Evolutionary conservation across 306 rosid genomes (phyloP).

Genomic region (Malus sieversii): DNA sequence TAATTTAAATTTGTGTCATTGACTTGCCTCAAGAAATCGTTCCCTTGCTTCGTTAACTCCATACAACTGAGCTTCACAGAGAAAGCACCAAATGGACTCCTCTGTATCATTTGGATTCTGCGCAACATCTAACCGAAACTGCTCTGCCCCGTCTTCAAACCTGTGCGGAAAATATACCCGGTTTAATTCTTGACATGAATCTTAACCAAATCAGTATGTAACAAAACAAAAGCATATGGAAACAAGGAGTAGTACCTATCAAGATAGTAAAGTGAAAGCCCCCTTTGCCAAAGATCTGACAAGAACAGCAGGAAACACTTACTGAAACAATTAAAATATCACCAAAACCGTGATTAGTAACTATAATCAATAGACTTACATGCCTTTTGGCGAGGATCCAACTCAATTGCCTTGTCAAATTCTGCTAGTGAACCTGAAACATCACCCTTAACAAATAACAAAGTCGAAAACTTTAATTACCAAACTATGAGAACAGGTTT

Average conservation of each 20-base stretch:
- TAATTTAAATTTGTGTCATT: background rate
- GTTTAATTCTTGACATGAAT: background rate
- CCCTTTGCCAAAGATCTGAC: slow-evolving; percentile 98
- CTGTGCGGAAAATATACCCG: slow-evolving; percentile 24
- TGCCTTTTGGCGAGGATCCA: slow-evolving; percentile 92
- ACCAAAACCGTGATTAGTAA: background rate
- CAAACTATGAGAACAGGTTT: background rate
- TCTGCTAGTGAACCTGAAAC: slow-evolving; percentile 72
- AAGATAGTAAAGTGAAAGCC: slow-evolving; percentile 77
- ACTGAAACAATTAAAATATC: slow-evolving; percentile 7
- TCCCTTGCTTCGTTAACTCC: slow-evolving; percentile 74
- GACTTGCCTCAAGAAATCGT: slow-evolving; percentile 67
- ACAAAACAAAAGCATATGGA: background rate
- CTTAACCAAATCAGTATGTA: background rate
- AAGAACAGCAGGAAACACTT: slow-evolving; percentile 17
- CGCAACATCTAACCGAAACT: slow-evolving; percentile 86
- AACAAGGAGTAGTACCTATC: slow-evolving; percentile 37
- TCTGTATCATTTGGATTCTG: slow-evolving; percentile 92
- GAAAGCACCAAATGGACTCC: slow-evolving; percentile 92
- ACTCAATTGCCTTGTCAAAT: slow-evolving; percentile 68
- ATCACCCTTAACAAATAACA: slow-evolving; percentile 47
- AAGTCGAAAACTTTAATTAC: background rate
- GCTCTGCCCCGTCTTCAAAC: slow-evolving; percentile 87
- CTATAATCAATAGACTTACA: slow-evolving; percentile 39
- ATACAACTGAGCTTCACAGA: slow-evolving; percentile 82